Conservation (phyloP, 2,329 filamentous ascomycete species). For the Fusarium sp. region DNA sequence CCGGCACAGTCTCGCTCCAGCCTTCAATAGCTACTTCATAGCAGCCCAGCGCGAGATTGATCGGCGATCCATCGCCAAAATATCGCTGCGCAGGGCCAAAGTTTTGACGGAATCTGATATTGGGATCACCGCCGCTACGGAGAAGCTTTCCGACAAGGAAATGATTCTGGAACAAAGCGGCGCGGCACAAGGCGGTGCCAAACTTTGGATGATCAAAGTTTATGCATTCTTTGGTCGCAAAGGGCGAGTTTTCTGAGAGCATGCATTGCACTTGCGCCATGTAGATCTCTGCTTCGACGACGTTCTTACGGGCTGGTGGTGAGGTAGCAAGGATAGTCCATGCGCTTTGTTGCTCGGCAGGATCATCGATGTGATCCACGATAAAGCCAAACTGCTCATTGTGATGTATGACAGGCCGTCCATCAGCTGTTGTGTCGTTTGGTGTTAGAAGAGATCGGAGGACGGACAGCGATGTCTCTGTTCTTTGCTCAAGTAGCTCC, state of each 20-base stretch:
- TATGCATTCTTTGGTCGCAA: neutral
- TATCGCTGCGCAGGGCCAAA: neutral
- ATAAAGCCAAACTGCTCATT: neutral
- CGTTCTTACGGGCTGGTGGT: neutral
- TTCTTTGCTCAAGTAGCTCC: neutral
- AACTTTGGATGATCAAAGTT: neutral
- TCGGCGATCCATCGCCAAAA: neutral
- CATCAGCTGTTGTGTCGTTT: neutral
- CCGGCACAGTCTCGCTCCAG: neutral
- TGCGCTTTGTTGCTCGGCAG: neutral
- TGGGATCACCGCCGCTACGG: neutral
- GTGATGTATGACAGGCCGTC: neutral
- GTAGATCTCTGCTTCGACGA: neutral
- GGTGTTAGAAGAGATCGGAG: neutral
- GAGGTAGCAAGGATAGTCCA: neutral
- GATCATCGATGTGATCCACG: neutral
- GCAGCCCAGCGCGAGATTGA: fast-evolving
- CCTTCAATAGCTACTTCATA: neutral
- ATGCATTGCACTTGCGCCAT: neutral
- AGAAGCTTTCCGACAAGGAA: neutral
- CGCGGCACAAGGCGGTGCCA: neutral
- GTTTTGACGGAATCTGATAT: neutral
- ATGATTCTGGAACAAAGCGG: neutral
- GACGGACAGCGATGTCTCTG: neutral
- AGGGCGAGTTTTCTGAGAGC: neutral